phyloP scores from a whole-genome alignment of 768 basidiomycete genomes.

The Hygrocybe coccinea region DNA sequence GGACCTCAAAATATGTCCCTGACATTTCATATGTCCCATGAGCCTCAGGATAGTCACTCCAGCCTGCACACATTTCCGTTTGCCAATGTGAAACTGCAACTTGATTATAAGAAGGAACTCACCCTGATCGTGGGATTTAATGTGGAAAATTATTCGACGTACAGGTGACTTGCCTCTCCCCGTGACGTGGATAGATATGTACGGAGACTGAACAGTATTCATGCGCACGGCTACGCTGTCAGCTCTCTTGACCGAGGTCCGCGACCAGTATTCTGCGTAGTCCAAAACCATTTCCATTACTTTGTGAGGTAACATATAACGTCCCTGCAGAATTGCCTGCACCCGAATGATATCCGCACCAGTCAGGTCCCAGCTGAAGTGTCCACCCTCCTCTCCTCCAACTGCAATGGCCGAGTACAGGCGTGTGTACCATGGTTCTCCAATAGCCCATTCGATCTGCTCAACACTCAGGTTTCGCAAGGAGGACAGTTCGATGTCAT shows the following conservation, averaged over 20 bases:
- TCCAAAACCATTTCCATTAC: background rate
- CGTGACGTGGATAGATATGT: background rate
- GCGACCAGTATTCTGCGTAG: background rate
- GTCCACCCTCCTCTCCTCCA: background rate
- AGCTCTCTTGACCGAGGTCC: background rate
- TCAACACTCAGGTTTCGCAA: background rate
- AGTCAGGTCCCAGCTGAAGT: background rate
- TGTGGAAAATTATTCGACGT: background rate
- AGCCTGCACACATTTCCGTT: background rate
- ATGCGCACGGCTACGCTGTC: background rate
- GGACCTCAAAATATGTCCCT: background rate
- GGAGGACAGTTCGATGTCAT: background rate
- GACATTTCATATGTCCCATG: background rate
- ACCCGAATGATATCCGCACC: background rate
- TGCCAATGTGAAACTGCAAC: too few species aligned
- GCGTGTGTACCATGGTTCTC: background rate
- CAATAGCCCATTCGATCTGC: background rate
- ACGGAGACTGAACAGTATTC: background rate
- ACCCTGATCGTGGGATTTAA: background rate
- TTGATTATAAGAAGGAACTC: background rate
- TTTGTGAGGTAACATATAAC: background rate
- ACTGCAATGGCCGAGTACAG: background rate
- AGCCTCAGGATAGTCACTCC: background rate
- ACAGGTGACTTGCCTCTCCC: background rate
- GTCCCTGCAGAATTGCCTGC: background rate